Evolutionary conservation across 2,329 filamentous ascomycete species (phyloP).

Genomic region (Sporothrix globosa): DNA sequence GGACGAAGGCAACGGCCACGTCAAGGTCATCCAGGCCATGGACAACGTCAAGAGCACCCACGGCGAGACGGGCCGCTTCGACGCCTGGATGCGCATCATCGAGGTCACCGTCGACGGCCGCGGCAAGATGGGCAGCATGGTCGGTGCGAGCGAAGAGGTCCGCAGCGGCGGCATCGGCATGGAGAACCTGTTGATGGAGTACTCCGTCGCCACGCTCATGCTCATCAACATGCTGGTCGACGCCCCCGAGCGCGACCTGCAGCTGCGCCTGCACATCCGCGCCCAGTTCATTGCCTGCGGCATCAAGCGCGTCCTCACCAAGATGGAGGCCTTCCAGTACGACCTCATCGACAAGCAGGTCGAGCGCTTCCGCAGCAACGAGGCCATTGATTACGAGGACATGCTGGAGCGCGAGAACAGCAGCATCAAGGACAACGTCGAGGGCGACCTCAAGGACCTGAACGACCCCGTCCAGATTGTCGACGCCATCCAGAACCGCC

Average conservation of each 20-base stretch:
- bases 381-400: constrained; percentile 98
- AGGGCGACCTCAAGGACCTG: constrained; percentile 86
- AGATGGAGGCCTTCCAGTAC: constrained; percentile 99
- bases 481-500: constrained; percentile 84
- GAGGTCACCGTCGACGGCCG: constrained; percentile 96
- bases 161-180: constrained; percentile 95
- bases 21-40: constrained; percentile 91
- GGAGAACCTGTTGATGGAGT: constrained; percentile 99
- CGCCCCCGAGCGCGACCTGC: constrained; percentile 83
- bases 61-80: constrained; percentile 92
- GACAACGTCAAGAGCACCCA: constrained; percentile 87
- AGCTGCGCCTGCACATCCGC: constrained; percentile 89
- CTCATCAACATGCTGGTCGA: constrained; percentile 97
- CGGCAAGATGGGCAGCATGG: constrained; percentile 97
- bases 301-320: constrained; percentile 88
- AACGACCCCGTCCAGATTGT: constrained; percentile 92
- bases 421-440: constrained; percentile 84
- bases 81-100: constrained; percentile 97
- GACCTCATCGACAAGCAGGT: constrained; percentile 98
- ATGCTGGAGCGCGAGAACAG: constrained; percentile 88
- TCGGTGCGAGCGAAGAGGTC: constrained; percentile 94
- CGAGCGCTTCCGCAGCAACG: constrained; percentile 88
- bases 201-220: constrained; percentile 91
- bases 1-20: constrained; percentile 81
- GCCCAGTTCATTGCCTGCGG: constrained; percentile 96